Conservation (phyloP, 495 filamentous ascomycete species). For the Neohortaea acidophila region DNA sequence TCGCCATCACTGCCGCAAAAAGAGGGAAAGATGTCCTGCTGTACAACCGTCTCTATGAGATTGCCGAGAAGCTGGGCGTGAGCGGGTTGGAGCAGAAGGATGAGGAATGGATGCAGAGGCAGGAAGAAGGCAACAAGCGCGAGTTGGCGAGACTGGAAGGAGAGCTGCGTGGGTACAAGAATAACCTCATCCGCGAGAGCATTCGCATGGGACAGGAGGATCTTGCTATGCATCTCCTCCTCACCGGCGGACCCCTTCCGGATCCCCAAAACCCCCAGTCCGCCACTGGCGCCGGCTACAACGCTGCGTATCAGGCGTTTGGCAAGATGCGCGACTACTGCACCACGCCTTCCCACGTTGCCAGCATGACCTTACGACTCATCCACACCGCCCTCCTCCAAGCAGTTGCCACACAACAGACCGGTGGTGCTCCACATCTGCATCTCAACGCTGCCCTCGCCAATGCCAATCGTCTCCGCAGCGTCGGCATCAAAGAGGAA, state of each 20-base stretch:
- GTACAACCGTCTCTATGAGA: slow-evolving; percentile 54
- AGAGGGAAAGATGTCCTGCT: slow-evolving; percentile 53
- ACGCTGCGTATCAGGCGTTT: slow-evolving; percentile 46
- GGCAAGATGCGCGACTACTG: slow-evolving; percentile 61
- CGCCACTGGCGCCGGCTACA: slow-evolving; percentile 49
- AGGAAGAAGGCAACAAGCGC: slow-evolving; percentile 43
- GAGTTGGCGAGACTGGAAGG: slow-evolving; percentile 60
- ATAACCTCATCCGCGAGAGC: slow-evolving; percentile 94
- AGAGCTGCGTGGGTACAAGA: slow-evolving; percentile 86
- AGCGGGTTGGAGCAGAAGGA: slow-evolving; percentile 52
- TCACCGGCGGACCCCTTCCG: slow-evolving; percentile 29
- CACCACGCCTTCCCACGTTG: slow-evolving; percentile 52
- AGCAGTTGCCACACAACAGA: slow-evolving; percentile 48
- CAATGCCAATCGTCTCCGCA: slow-evolving; percentile 11
- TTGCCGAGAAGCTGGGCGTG: slow-evolving; percentile 41
- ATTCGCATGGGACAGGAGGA: slow-evolving; percentile 43
- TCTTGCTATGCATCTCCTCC: slow-evolving; percentile 24
- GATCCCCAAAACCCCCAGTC: slow-evolving; percentile 27
- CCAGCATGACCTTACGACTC: slow-evolving; percentile 54
- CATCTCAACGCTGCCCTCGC: slow-evolving; percentile 36
- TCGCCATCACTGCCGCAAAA: slow-evolving; percentile 63
- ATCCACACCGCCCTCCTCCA: slow-evolving; percentile 55
- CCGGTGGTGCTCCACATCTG: slow-evolving; percentile 46
- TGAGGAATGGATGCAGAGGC: slow-evolving; percentile 50
- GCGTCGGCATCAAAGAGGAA: slow-evolving; percentile 20